Conservation (phyloP, 1,139 yeast genomes). For the Blastobotrys elegans region DNA sequence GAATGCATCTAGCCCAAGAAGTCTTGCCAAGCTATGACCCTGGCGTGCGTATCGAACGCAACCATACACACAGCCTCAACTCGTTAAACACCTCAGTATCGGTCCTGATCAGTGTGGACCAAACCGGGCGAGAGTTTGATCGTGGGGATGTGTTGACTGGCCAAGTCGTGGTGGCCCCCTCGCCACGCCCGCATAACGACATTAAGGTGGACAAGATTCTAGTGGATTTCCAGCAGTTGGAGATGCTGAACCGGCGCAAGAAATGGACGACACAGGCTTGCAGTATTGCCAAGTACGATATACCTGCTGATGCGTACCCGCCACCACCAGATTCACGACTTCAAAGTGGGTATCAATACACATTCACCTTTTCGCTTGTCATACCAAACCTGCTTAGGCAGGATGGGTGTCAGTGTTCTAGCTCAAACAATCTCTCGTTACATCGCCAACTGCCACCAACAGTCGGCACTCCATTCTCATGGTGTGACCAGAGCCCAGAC, state of each 20-base stretch:
- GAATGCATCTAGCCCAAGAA: neutral
- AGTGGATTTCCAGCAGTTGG: slow-evolving; percentile 18
- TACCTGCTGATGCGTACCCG: slow-evolving; percentile 20
- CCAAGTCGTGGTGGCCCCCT: slow-evolving; percentile 16
- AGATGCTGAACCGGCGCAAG: slow-evolving; percentile 12
- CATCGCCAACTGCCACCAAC: slow-evolving; percentile 15
- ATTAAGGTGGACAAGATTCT: slow-evolving; percentile 11
- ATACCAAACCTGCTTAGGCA: slow-evolving; percentile 17
- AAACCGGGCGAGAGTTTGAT: neutral
- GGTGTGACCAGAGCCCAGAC: slow-evolving; percentile 2
- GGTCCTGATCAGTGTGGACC: slow-evolving; percentile 2
- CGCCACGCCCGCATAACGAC: slow-evolving; percentile 6
- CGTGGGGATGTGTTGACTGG: slow-evolving; percentile 13
- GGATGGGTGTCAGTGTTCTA: neutral
- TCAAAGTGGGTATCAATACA: slow-evolving; percentile 18
- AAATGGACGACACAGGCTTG: neutral
- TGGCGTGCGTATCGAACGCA: neutral
- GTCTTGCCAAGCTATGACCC: slow-evolving; percentile 3
- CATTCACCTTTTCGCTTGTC: slow-evolving; percentile 19
- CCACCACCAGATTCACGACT: slow-evolving; percentile 17
- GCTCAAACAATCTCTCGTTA: slow-evolving; percentile 9
- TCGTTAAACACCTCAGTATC: neutral
- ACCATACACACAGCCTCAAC: neutral
- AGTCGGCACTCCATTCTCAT: slow-evolving; percentile 10
- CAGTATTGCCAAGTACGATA: slow-evolving; percentile 16